These are phyloP conservation scores for Leccinum rimulosum DNA, from an alignment of 768 basidiomycete genomes.

Conservation along the genomic window DNA sequence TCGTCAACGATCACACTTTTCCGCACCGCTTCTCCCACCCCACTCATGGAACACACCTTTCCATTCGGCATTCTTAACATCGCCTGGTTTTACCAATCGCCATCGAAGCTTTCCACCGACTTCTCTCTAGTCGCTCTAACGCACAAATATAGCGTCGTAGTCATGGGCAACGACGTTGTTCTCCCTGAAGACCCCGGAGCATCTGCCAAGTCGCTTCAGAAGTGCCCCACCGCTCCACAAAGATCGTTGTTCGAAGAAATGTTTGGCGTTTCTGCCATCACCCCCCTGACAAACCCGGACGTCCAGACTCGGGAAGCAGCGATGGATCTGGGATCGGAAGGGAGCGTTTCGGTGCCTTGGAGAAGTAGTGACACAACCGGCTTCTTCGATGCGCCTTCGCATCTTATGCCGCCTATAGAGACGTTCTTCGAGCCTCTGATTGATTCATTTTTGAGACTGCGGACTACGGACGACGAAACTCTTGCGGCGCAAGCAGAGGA, in stretches of 20 bases:
- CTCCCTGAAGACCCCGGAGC: slow-evolving; percentile 42
- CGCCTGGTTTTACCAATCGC: slow-evolving; percentile 34
- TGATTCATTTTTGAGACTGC: slow-evolving; percentile 42
- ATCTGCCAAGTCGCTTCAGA: slow-evolving; percentile 37
- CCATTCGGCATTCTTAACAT: slow-evolving; percentile 65
- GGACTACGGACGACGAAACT: slow-evolving; percentile 21
- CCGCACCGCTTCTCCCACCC: slow-evolving; percentile 40
- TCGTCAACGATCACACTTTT: slow-evolving; percentile 51
- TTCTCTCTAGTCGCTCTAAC: slow-evolving; percentile 73
- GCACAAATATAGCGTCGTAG: slow-evolving; percentile 57
- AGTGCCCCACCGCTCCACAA: slow-evolving; percentile 31
- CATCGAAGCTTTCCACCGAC: slow-evolving; percentile 33
- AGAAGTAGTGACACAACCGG: slow-evolving; percentile 42
- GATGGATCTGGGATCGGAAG: slow-evolving; percentile 12
- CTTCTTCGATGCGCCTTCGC: slow-evolving; percentile 67
- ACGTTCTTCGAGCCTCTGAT: slow-evolving; percentile 67
- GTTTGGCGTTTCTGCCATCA: slow-evolving; percentile 78
- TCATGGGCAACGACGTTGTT: slow-evolving; percentile 60
- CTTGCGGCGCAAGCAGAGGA: slow-evolving; percentile 17
- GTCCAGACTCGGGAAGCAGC: slow-evolving; percentile 17
- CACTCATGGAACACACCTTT: slow-evolving; percentile 42
- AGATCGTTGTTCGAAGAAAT: slow-evolving; percentile 86
- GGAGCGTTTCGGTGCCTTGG: slow-evolving; percentile 29
- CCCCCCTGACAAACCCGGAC: slow-evolving; percentile 24
- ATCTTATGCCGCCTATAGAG: slow-evolving; percentile 73